A percentile compares a stretch with the other conserved stretches of the same genome.
phyloP scores from a whole-genome alignment of 2,329 filamentous ascomycete genomes.

The Ophiocordyceps camponoti-saundersi region DNA sequence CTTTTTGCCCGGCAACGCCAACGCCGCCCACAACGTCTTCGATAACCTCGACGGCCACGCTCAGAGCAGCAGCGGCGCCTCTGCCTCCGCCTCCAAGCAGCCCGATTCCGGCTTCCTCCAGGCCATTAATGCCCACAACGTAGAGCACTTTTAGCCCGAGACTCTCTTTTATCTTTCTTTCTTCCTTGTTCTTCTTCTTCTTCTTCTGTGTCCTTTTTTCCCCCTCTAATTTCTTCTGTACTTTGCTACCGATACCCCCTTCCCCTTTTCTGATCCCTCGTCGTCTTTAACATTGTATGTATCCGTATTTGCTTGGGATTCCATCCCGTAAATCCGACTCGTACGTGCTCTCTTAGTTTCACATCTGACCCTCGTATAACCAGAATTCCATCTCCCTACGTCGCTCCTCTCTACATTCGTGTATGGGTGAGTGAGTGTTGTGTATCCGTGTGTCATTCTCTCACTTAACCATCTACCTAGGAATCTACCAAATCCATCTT shows the following conservation, averaged over 20 bases:
- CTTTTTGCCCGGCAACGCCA: conserved; percentile 53
- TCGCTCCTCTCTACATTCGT: no score
- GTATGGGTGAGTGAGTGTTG: no score
- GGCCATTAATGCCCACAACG: conserved; percentile 63
- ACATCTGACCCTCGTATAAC: no score
- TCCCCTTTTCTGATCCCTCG: not conserved
- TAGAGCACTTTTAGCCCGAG: conserved; percentile 62
- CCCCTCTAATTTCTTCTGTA: conserved; percentile 1
- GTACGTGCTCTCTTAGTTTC: no score
- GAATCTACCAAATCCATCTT: no score
- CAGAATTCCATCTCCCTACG: no score
- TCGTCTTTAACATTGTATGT: no score
- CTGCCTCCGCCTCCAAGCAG: conserved; percentile 24
- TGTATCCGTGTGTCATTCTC: no score
- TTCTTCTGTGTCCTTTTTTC: not conserved
- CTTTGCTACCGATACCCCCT: conserved; percentile 7
- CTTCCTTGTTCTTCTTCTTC: not conserved
- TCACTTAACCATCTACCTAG: no score
- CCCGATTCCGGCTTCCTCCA: conserved; percentile 51
- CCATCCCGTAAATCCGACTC: no score
- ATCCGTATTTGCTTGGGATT: not conserved
- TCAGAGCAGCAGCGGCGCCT: conserved; percentile 3
- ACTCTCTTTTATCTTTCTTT: not conserved
- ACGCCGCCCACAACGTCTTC: conserved; percentile 22
- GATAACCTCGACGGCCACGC: conserved; percentile 15